These are phyloP conservation scores for Podospora anserina DNA, from an alignment of 495 filamentous ascomycete genomes.

Conservation along the genomic window DNA sequence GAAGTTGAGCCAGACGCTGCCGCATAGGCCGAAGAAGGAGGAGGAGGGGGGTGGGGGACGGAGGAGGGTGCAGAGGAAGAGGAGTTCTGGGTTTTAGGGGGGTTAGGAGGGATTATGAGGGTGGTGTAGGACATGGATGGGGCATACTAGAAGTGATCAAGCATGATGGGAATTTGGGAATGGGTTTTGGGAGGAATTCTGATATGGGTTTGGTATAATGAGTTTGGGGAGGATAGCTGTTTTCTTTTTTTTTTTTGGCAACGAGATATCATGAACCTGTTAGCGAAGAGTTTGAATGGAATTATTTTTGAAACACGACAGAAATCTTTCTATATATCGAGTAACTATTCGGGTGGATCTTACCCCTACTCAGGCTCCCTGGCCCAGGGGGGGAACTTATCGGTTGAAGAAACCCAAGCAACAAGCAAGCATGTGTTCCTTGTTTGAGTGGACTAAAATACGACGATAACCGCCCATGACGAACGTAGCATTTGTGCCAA, in stretches of 20 bases:
- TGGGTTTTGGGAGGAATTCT: background rate
- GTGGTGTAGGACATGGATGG: background rate
- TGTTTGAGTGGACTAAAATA: background rate
- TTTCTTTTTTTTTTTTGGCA: background rate
- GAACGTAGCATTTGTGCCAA: background rate
- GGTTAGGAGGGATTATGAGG: no score
- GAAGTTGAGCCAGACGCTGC: conserved; percentile 20
- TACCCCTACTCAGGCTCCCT: background rate
- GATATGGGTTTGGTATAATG: background rate
- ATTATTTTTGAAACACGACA: background rate
- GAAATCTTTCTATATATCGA: no score
- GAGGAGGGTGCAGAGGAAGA: conserved; percentile 44
- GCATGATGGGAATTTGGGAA: background rate
- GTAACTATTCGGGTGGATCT: background rate
- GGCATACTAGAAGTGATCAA: no score
- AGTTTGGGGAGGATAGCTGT: background rate
- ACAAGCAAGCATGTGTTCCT: background rate
- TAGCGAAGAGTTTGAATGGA: background rate
- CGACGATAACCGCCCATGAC: background rate
- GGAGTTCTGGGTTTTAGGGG: conserved; percentile 29
- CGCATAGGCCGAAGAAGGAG: conserved; percentile 15
- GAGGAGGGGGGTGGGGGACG: conserved; percentile 35
- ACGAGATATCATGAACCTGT: background rate
- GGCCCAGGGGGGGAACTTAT: background rate
- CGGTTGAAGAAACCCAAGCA: no score